Percentiles rank a stretch among this genome's conserved stretches.
Conservation (phyloP, 2,329 filamentous ascomycete genomes). For the Colletotrichum sp. region DNA sequence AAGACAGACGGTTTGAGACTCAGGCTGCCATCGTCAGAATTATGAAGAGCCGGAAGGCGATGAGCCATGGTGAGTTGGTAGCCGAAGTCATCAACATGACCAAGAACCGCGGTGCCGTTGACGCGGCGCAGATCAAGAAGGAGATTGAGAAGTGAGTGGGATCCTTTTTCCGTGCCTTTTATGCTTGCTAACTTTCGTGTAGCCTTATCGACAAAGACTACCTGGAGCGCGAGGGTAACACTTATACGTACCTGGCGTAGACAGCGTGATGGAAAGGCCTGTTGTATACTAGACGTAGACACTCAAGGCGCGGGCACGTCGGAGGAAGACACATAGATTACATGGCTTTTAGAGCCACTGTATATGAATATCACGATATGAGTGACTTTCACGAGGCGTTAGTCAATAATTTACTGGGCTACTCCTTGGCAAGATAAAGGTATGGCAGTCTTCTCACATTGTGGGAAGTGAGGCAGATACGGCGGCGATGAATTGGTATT, state of each 20-base stretch:
- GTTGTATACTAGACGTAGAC: not conserved
- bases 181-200: slow-evolving; percentile 28
- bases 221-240: slow-evolving; percentile 77
- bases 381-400: not conserved
- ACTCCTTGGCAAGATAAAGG: not conserved
- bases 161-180: not conserved
- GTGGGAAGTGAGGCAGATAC: not conserved
- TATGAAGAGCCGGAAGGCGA: slow-evolving; percentile 91
- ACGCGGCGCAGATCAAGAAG: slow-evolving; percentile 88
- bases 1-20: slow-evolving; percentile 93
- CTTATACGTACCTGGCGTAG: slow-evolving; percentile 74
- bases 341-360: not conserved
- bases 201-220: slow-evolving; percentile 95
- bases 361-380: not conserved
- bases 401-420: not conserved
- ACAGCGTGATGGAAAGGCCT: not conserved
- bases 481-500: not conserved
- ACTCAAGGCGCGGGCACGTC: not conserved
- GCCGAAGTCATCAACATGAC: slow-evolving; percentile 93
- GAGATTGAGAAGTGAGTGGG: slow-evolving; percentile 87
- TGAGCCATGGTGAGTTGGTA: slow-evolving; percentile 86
- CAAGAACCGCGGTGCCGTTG: slow-evolving; percentile 82
- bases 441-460: not conserved
- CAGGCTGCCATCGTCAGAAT: slow-evolving; percentile 97
- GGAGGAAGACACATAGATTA: not conserved